Percentiles rank a stretch among this genome's conserved stretches.
phyloP scores from a whole-genome alignment of 768 basidiomycete species.

The Suillus fuscotomentosus region DNA sequence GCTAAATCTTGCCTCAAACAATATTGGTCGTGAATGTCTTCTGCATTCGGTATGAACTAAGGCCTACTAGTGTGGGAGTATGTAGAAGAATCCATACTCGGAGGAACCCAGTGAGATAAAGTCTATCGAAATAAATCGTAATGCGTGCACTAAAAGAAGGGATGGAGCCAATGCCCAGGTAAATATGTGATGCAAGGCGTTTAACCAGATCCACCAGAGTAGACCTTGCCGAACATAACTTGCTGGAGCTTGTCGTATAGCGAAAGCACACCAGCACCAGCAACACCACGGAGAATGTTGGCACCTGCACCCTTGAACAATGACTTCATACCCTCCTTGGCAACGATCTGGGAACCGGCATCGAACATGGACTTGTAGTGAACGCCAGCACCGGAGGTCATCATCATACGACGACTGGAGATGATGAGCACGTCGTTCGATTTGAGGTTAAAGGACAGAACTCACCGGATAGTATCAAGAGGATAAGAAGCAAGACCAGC shows the following conservation, averaged over 20 bases:
- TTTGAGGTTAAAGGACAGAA: background rate
- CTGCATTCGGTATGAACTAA: conserved; percentile 17
- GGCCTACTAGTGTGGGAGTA: conserved; percentile 24
- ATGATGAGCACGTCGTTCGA: conserved; percentile 20
- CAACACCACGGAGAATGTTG: conserved; percentile 97
- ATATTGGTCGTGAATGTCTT: conserved; percentile 1
- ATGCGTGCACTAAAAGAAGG: conserved; percentile 21
- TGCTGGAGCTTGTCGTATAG: conserved; percentile 99
- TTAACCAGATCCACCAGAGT: conserved; percentile 77
- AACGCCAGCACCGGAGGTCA: conserved; percentile 93
- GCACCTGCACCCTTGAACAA: conserved; percentile 99
- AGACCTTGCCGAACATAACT: conserved; percentile 97
- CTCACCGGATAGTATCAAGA: conserved; percentile 84
- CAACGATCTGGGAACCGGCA: conserved; percentile 89
- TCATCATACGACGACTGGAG: conserved; percentile 99
- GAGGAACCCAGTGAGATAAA: conserved; percentile 23
- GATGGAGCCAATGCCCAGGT: conserved; percentile 31
- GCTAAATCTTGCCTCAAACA: background rate
- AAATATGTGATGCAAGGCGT: conserved; percentile 10
- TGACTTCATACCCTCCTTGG: conserved; percentile 93
- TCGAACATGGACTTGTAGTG: conserved; percentile 99
- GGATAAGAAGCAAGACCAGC: conserved; percentile 98
- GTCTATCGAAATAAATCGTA: conserved; percentile 29
- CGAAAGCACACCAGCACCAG: conserved; percentile 99
- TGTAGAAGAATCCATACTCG: conserved; percentile 21